phyloP scores from a whole-genome alignment of 495 filamentous ascomycete species.

The Terfezia boudieri region DNA sequence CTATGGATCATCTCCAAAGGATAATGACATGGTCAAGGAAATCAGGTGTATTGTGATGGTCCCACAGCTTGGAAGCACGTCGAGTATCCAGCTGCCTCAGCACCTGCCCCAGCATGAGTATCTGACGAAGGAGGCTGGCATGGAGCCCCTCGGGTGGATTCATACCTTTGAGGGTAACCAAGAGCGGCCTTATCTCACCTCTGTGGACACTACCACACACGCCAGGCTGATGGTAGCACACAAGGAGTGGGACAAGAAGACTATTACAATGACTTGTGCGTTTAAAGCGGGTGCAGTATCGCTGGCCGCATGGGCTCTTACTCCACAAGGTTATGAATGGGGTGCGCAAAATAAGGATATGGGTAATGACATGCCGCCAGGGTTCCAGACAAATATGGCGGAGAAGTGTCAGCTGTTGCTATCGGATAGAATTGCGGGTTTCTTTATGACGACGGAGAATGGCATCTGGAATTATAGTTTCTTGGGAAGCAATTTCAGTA shows the following conservation, averaged over 20 bases:
- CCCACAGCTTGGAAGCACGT: constrained; percentile 83
- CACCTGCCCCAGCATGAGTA: constrained; percentile 84
- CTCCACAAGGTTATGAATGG: constrained; percentile 87
- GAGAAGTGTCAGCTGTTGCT: constrained; percentile 87
- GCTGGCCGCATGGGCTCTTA: constrained; percentile 76
- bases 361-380: constrained; percentile 73
- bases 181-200: constrained; percentile 88
- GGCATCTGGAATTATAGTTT: constrained; percentile 96
- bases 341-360: constrained; percentile 88
- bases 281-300: constrained; percentile 98
- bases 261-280: constrained; percentile 83
- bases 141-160: constrained; percentile 89
- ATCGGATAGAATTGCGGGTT: constrained; percentile 77
- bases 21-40: constrained; percentile 94
- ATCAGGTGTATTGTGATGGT: constrained; percentile 91
- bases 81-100: constrained; percentile 80
- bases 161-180: constrained; percentile 77
- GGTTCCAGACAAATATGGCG: constrained; percentile 80
- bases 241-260: constrained; percentile 77
- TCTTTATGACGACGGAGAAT: constrained; percentile 73
- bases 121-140: constrained; percentile 34
- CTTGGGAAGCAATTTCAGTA: constrained; percentile 72
- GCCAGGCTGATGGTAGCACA: constrained; percentile 69
- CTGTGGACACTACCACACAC: constrained; percentile 83
- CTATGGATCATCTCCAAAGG: constrained; percentile 77